phyloP scores from a whole-genome alignment of 495 filamentous ascomycete species.

The Astrocystis sublimbata region DNA sequence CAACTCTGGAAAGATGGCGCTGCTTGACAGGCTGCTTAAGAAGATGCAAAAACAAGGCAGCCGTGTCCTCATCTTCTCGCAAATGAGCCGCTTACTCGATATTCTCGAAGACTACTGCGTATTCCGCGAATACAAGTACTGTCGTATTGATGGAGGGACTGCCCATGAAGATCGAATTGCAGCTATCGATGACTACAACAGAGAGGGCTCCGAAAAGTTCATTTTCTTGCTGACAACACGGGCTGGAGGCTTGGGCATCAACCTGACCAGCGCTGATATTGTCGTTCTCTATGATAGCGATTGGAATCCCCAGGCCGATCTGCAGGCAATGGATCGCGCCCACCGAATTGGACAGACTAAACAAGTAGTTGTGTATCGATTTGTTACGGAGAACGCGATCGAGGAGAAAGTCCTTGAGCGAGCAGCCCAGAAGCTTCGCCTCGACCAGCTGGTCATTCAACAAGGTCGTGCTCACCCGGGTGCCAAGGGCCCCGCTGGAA shows the following conservation, averaged over 20 bases:
- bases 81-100: conserved; percentile 97
- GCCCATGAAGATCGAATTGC: conserved; percentile 97
- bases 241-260: conserved; percentile 97
- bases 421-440: conserved; percentile 93
- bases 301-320: conserved; percentile 98
- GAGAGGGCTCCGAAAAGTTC: conserved; percentile 91
- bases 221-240: conserved; percentile 96
- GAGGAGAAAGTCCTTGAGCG: conserved; percentile 98
- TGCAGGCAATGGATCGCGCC: conserved; percentile 98
- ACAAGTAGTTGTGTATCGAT: conserved; percentile 93
- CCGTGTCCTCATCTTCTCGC: conserved; percentile 96
- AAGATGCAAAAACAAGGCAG: conserved; percentile 83
- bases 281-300: conserved; percentile 99
- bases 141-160: conserved; percentile 95
- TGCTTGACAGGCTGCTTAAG: conserved; percentile 88
- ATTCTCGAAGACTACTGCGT: conserved; percentile 99
- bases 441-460: conserved; percentile 99
- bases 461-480: conserved; percentile 95
- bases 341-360: conserved; percentile 99
- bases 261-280: conserved; percentile 92
- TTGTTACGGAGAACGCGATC: conserved; percentile 96
- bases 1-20: conserved; percentile 96
- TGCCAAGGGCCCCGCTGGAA: conserved; percentile 81
- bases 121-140: conserved; percentile 91
- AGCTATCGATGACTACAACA: conserved; percentile 98